A percentile compares a stretch with the other conserved stretches of the same genome.
phyloP scores from a whole-genome alignment of 768 basidiomycete genomes.

The Chiua virens region DNA sequence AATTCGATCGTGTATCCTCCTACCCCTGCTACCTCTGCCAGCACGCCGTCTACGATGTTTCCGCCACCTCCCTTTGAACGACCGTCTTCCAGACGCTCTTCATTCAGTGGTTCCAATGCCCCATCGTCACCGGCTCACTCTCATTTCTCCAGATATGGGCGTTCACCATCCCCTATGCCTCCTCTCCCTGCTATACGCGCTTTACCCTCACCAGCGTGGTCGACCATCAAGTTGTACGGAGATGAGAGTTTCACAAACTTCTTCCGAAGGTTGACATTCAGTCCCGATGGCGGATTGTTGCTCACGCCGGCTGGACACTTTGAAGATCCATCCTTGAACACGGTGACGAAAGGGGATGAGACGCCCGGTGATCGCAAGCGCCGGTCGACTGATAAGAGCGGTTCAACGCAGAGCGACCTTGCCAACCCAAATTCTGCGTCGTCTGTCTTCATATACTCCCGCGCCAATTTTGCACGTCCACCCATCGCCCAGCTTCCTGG shows the following conservation, averaged over 20 bases:
- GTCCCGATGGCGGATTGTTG: slow-evolving; percentile 90
- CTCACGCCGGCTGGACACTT: slow-evolving; percentile 97
- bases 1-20: slow-evolving; percentile 40
- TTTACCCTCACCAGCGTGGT: slow-evolving; percentile 59
- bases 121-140: slow-evolving; percentile 64
- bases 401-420: slow-evolving; percentile 28
- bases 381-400: slow-evolving; percentile 40
- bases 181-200: slow-evolving; percentile 92
- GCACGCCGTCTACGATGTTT: slow-evolving; percentile 58
- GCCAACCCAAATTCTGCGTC: slow-evolving; percentile 43
- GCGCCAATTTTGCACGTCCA: slow-evolving; percentile 89
- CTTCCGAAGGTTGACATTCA: slow-evolving; percentile 91
- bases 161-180: slow-evolving; percentile 88
- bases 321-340: slow-evolving; percentile 77
- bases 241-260: slow-evolving; percentile 96
- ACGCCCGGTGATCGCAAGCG: slow-evolving; percentile 63
- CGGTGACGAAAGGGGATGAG: slow-evolving; percentile 31
- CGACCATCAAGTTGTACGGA: slow-evolving; percentile 81
- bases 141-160: slow-evolving; percentile 66
- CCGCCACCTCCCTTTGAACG: slow-evolving; percentile 52
- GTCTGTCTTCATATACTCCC: slow-evolving; percentile 92
- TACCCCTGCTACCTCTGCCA: slow-evolving; percentile 68
- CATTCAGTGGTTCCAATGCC: slow-evolving; percentile 79
- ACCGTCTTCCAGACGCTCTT: slow-evolving; percentile 61
- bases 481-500: slow-evolving; percentile 95